These are phyloP conservation scores for Fusarium aywerte DNA, from an alignment of 2,329 filamentous ascomycete genomes.

Conservation along the genomic window DNA sequence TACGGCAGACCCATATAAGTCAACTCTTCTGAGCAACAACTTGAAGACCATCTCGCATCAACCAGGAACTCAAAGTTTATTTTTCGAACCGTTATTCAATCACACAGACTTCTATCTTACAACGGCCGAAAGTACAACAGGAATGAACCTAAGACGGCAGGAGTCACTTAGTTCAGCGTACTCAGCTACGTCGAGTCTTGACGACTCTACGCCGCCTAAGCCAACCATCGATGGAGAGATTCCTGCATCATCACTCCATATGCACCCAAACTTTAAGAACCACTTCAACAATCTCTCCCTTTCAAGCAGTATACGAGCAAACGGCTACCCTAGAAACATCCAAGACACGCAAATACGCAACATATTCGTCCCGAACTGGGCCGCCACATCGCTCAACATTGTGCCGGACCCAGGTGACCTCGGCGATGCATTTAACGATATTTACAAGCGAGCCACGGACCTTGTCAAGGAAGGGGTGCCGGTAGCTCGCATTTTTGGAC, in stretches of 20 bases:
- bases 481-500: rapidly evolving
- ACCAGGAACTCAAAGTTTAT: neutral
- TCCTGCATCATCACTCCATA: rapidly evolving
- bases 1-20: rapidly evolving
- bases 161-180: neutral
- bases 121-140: rapidly evolving
- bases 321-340: conserved; percentile 1
- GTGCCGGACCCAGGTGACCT: conserved; percentile 5
- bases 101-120: neutral
- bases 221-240: too few species aligned
- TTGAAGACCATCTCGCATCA: rapidly evolving
- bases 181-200: rapidly evolving
- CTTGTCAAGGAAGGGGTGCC: neutral
- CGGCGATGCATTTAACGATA: neutral
- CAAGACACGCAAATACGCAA: conserved; percentile 16
- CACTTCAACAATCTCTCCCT: conserved; percentile 15
- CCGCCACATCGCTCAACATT: conserved; percentile 5
- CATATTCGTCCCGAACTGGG: neutral
- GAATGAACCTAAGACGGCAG: rapidly evolving
- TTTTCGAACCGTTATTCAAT: neutral
- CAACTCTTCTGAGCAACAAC: rapidly evolving
- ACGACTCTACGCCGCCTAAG: rapidly evolving
- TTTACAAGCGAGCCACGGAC: neutral
- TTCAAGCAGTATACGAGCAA: neutral
- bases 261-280: neutral